Conservation (phyloP, 768 basidiomycete species). For the Kwoniella mangroviensis region DNA sequence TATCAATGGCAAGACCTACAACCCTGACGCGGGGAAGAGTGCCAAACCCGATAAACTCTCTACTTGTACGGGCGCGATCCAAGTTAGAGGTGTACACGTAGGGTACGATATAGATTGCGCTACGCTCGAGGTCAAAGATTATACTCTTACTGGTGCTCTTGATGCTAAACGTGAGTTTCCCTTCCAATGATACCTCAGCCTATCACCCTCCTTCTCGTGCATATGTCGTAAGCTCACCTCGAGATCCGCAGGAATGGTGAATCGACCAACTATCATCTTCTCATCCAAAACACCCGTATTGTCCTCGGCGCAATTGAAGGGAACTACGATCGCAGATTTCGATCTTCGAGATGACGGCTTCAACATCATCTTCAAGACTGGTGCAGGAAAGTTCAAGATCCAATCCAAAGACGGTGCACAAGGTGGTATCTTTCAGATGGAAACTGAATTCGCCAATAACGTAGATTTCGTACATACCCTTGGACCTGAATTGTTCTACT, state of each 20-base stretch:
- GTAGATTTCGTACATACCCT: conserved; percentile 13
- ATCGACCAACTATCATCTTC: conserved; percentile 13
- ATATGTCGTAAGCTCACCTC: background rate
- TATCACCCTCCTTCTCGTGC: too few species aligned
- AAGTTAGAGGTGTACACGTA: conserved; percentile 17
- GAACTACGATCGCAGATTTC: conserved; percentile 9
- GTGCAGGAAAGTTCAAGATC: conserved; percentile 14
- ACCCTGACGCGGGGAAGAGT: conserved; percentile 7
- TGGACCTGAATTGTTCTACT: conserved; percentile 19
- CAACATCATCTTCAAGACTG: conserved; percentile 16
- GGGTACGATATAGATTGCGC: conserved; percentile 21
- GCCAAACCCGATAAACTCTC: conserved; percentile 8
- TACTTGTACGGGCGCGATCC: conserved; percentile 5
- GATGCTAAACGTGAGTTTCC: conserved; percentile 14
- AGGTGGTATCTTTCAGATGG: conserved; percentile 20
- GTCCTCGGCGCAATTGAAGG: conserved; percentile 9
- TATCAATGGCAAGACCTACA: conserved; percentile 15
- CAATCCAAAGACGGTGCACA: conserved; percentile 18
- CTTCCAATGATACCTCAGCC: background rate
- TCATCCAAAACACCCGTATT: background rate
- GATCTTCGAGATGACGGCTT: conserved; percentile 17
- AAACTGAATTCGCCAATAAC: conserved; percentile 9
- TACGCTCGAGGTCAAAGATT: conserved; percentile 14
- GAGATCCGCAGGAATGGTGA: conserved; percentile 15
- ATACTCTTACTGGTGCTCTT: conserved; percentile 17